A percentile compares a stretch with the other conserved stretches of the same genome.
These are phyloP conservation scores for Agrocybe chaxingu DNA, from an alignment of 768 basidiomycete genomes.

Conservation along the genomic window DNA sequence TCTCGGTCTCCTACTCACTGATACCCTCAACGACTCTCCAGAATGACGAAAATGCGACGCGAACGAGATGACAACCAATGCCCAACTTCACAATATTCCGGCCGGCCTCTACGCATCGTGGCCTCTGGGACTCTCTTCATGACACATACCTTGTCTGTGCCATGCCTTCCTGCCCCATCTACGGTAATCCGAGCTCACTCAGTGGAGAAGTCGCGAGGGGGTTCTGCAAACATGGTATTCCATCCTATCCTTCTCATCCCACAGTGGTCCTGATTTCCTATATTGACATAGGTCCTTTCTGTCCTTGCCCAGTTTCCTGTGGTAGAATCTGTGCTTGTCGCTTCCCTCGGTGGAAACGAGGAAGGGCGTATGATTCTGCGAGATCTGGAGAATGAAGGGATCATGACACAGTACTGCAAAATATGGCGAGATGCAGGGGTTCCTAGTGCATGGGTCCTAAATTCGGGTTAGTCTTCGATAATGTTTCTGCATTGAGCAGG, in stretches of 20 bases:
- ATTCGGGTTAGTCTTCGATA: constrained; percentile 48
- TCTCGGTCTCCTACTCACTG: constrained; percentile 12
- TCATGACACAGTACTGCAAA: constrained; percentile 73
- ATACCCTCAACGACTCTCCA: constrained; percentile 15
- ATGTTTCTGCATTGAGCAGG: not conserved
- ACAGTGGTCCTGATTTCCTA: not conserved
- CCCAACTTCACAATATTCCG: constrained; percentile 18
- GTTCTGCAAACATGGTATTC: constrained; percentile 59
- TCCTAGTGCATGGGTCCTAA: constrained; percentile 79
- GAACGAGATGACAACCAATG: constrained; percentile 32
- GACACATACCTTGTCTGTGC: constrained; percentile 67
- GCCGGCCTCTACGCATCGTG: constrained; percentile 63
- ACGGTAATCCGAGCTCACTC: constrained; percentile 68
- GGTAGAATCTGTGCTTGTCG: constrained; percentile 68
- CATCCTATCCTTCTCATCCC: not conserved
- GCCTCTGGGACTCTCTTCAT: constrained; percentile 80
- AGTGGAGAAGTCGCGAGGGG: constrained; percentile 65
- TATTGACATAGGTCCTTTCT: constrained; percentile 49
- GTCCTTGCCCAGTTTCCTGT: constrained; percentile 68
- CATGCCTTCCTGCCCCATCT: constrained; percentile 54
- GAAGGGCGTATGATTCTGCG: constrained; percentile 62
- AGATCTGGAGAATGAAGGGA: constrained; percentile 64
- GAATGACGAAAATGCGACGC: constrained; percentile 47
- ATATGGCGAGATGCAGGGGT: constrained; percentile 69
- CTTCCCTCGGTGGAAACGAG: constrained; percentile 68